These are phyloP conservation scores for Coemansia sp. DNA, from an alignment of 192 early-diverging fungal species.

Conservation along the genomic window DNA sequence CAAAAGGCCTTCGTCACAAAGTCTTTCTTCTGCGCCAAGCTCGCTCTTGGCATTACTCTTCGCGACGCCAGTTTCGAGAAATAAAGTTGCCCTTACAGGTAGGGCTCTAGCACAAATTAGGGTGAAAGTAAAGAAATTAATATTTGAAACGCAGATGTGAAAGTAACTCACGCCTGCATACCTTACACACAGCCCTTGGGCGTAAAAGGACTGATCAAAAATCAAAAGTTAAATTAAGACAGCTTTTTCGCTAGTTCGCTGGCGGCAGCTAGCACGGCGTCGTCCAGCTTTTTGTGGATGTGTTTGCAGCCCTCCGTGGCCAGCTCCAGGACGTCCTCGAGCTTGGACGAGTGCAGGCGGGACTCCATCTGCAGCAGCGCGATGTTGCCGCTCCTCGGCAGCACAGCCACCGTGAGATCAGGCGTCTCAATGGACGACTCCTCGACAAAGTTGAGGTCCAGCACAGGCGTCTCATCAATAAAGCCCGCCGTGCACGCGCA, in stretches of 20 bases:
- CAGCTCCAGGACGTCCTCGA: conserved; percentile 49
- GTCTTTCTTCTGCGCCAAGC: conserved; percentile 44
- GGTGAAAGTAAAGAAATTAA: not conserved
- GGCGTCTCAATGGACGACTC: conserved; percentile 82
- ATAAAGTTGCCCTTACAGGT: not conserved
- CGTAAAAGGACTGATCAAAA: not conserved
- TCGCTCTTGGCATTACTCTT: conserved; percentile 43
- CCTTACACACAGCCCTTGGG: not conserved
- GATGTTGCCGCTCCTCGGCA: conserved; percentile 82
- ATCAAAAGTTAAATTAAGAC: not conserved
- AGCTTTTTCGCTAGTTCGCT: conserved; percentile 48
- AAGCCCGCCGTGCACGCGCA: conserved; percentile 88
- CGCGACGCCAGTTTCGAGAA: conserved; percentile 36
- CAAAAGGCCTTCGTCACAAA: conserved; percentile 52
- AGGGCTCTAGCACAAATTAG: not conserved
- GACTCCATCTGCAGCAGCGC: conserved; percentile 88
- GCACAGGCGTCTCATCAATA: conserved; percentile 67
- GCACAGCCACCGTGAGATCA: conserved; percentile 81
- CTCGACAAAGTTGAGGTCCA: conserved; percentile 87
- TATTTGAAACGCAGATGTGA: not conserved
- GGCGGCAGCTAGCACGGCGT: conserved; percentile 48
- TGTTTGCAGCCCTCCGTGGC: conserved; percentile 54
- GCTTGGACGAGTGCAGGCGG: conserved; percentile 75
- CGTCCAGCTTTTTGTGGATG: conserved; percentile 52
- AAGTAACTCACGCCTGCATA: not conserved